Evolutionary conservation across 768 basidiomycete genomes (phyloP).

Genomic region (Termitomyces sp.): DNA sequence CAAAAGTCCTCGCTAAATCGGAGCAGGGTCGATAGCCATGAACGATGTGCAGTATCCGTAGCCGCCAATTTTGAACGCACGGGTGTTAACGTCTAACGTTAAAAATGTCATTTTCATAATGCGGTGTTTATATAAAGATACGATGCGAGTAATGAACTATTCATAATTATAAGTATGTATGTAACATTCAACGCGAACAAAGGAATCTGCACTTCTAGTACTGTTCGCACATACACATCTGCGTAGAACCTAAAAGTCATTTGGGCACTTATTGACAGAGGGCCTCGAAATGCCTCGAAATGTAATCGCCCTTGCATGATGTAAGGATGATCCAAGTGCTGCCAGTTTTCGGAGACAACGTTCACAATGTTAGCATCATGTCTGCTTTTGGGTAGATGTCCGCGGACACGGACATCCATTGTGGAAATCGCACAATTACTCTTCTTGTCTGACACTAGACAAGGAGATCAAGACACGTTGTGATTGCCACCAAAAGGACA

Average conservation of each 20-base stretch:
- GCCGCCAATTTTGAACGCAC: not conserved
- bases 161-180: not conserved
- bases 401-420: not conserved
- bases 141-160: not conserved
- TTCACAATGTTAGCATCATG: not conserved
- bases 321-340: not conserved
- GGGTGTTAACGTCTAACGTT: not conserved
- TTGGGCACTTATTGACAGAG: not conserved
- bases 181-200: not conserved
- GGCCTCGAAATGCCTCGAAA: not conserved
- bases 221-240: not conserved
- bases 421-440: not conserved
- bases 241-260: too few species aligned
- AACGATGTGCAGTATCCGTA: not conserved
- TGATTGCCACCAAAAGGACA: not conserved
- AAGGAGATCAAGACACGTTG: not conserved
- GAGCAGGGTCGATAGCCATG: not conserved
- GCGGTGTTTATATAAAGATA: conserved; percentile 1
- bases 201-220: not conserved
- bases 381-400: not conserved
- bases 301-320: not conserved
- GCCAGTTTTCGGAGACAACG: not conserved
- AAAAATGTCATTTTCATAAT: not conserved
- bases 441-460: not conserved
- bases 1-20: not conserved